Percentiles rank a stretch among this genome's conserved stretches.
Evolutionary conservation across 2,329 filamentous ascomycete genomes (phyloP).

Genomic region (Trichoderma sp.): DNA sequence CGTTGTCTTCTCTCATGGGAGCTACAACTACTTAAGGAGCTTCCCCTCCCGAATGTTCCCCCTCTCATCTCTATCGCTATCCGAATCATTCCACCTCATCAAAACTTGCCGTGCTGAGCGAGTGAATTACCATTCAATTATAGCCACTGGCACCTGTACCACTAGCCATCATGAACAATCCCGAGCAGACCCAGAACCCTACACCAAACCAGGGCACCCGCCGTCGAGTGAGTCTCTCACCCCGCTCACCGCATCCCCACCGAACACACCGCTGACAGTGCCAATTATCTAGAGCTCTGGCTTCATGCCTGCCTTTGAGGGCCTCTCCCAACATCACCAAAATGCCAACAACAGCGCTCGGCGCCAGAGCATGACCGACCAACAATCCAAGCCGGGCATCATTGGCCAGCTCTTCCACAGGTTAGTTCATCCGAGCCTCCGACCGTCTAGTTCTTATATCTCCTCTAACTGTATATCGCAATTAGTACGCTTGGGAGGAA

Average conservation of each 20-base stretch:
- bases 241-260: not conserved
- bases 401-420: slow-evolving; percentile 60
- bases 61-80: not conserved
- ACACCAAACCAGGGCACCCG: slow-evolving; percentile 30
- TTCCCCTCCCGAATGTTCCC: slow-evolving; percentile 17
- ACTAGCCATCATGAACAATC: slow-evolving; percentile 21
- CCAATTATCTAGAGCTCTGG: slow-evolving; percentile 45
- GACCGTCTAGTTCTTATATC: not conserved
- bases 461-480: slow-evolving; percentile 7
- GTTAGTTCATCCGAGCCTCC: slow-evolving; percentile 41
- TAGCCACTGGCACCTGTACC: not conserved
- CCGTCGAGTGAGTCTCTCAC: slow-evolving; percentile 33
- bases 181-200: slow-evolving; percentile 33
- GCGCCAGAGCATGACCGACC: slow-evolving; percentile 57
- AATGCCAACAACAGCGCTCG: slow-evolving; percentile 51
- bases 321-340: slow-evolving; percentile 52
- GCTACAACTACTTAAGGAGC: slow-evolving; percentile 19
- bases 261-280: slow-evolving; percentile 12
- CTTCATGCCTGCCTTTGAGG: slow-evolving; percentile 51
- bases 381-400: slow-evolving; percentile 51
- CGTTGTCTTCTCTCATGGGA: not conserved
- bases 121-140: not conserved
- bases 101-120: not conserved
- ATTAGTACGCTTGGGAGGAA: slow-evolving; percentile 24
- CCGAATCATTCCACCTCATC: not conserved